A percentile compares a stretch with the other conserved stretches of the same genome.
Conservation (phyloP, 1,284 basidiomycete species). For the Cutaneotrichosporon dermatis region DNA sequence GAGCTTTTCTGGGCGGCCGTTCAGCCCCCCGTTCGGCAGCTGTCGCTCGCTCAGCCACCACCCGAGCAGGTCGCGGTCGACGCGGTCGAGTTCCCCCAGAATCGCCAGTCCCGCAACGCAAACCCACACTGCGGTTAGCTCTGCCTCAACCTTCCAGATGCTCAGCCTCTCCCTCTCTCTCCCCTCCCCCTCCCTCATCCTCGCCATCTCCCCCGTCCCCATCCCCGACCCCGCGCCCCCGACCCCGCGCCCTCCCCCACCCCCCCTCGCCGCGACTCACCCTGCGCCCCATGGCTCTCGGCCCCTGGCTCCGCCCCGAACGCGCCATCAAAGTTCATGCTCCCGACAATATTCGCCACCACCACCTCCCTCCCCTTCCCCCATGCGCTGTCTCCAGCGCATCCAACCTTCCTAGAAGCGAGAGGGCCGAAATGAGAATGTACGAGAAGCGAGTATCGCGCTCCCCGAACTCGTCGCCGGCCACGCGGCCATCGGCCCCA, state of each 20-base stretch:
- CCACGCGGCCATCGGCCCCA: conserved; percentile 73
- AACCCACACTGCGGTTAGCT: conserved; percentile 66
- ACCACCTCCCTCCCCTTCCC: conserved; percentile 56
- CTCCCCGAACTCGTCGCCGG: conserved; percentile 87
- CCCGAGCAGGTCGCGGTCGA: conserved; percentile 69
- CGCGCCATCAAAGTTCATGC: conserved; percentile 92
- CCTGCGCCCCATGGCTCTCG: conserved; percentile 88
- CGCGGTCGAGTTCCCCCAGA: conserved; percentile 68
- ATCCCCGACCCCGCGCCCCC: too few relatives aligned
- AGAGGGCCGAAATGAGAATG: conserved; percentile 75
- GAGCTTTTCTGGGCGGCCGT: conserved; percentile 95
- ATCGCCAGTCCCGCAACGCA: conserved; percentile 84
- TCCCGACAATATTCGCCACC: conserved; percentile 67
- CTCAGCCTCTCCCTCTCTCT: too few relatives aligned
- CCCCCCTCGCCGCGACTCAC: conserved; percentile 49
- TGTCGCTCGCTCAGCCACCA: conserved; percentile 96
- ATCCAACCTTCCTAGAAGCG: conserved; percentile 68
- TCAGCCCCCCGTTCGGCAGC: conserved; percentile 85
- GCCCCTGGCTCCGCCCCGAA: conserved; percentile 80
- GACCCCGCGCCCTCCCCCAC: too few relatives aligned
- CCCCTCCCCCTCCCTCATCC: too few relatives aligned
- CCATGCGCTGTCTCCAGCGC: conserved; percentile 55
- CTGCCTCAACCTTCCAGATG: too few relatives aligned
- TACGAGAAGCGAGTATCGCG: conserved; percentile 88
- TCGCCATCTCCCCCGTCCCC: too few relatives aligned